Base-by-base conservation (phyloP, 345 rosid genomes). In the Moricandia moricandioides region DNA sequence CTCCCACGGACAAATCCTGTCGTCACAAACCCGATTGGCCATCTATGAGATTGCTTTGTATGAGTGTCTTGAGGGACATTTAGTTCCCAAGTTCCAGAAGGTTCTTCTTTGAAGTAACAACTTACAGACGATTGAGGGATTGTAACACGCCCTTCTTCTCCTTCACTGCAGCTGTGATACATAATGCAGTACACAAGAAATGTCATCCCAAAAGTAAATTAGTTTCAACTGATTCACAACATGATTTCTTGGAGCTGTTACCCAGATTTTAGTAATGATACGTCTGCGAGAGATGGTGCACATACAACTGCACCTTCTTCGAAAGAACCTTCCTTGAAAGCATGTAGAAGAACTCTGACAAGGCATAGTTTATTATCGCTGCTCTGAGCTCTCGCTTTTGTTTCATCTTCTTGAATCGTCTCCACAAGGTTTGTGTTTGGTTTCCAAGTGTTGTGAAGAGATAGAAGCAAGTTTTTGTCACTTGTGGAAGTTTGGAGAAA, bases 301-400 rank as follows among this genome's bases (percentile, higher is more conserved):
- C 96, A 86, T 52, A 94, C 78, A 75, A 94, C 82, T 4, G 97
- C 96, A 30, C 96, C 95, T 63, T 86, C 97, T 80, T 91, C 96
- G 45, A 90, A 83, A 77, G 84, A 79, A 47, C 97, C 92, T 78
- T 90, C 87, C 81, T 83, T 88, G 76, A 75, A 84, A 67, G 97
- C 89, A 73, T 82, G 88, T 74, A 94, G 90, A 71, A 82, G 82
- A 79, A 92, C 95, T 83, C 97, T 86, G 33, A 91, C 70, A 64
- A 88, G 87, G 84, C 87, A 88, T 68, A 86, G 78, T 74, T 86
- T 85, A 35, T 67, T 85, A 40, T 67, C 78, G 54, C 75, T 78
- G 24, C 67, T 77, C 66, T 62, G 73, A 67, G 62, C 47, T 54
- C 14, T 76, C 56, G 21, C 76, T 66, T 81, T 77, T 63, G 45